Percentiles rank a stretch among this genome's conserved stretches.
phyloP scores from a whole-genome alignment of 2,329 filamentous ascomycete genomes.

The Ophiocordyceps australis region DNA sequence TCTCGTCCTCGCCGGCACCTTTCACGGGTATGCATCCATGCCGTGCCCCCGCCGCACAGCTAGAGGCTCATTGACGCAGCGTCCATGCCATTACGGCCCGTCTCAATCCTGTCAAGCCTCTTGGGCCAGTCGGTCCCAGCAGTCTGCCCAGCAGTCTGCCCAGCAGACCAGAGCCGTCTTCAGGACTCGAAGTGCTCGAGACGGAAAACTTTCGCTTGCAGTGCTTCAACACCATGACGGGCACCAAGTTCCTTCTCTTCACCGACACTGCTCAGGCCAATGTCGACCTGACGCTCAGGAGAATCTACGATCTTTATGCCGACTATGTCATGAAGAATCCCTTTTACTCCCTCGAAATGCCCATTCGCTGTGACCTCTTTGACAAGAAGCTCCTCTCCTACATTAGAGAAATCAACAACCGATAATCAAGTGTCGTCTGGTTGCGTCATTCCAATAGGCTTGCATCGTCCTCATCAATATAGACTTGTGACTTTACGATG shows the following conservation, averaged over 20 bases:
- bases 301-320: conserved; percentile 85
- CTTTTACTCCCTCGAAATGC: conserved; percentile 97
- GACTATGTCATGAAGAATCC: conserved; percentile 99
- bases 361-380: conserved; percentile 85
- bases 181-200: conserved; percentile 84
- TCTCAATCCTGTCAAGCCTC: conserved; percentile 34
- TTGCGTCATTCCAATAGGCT: neutral
- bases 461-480: neutral
- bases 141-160: conserved; percentile 16
- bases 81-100: conserved; percentile 53
- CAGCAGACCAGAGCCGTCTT: conserved; percentile 41
- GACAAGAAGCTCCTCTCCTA: conserved; percentile 72
- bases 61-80: conserved; percentile 16
- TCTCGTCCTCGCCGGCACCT: conserved; percentile 89
- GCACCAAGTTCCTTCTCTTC: conserved; percentile 89
- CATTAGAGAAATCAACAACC: conserved; percentile 53
- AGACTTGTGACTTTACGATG: conserved; percentile 25
- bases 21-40: conserved; percentile 54
- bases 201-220: conserved; percentile 87
- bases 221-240: conserved; percentile 89
- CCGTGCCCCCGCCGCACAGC: conserved; percentile 1
- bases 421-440: conserved; percentile 10
- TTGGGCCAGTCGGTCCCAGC: conserved; percentile 13
- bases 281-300: conserved; percentile 65
- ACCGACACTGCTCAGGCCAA: conserved; percentile 80